Evolutionary conservation across 1,139 yeast genomes (phyloP), one percentile per base, ranked within the genome.

Genomic region (Magnusiomyces fungicola): DNA sequence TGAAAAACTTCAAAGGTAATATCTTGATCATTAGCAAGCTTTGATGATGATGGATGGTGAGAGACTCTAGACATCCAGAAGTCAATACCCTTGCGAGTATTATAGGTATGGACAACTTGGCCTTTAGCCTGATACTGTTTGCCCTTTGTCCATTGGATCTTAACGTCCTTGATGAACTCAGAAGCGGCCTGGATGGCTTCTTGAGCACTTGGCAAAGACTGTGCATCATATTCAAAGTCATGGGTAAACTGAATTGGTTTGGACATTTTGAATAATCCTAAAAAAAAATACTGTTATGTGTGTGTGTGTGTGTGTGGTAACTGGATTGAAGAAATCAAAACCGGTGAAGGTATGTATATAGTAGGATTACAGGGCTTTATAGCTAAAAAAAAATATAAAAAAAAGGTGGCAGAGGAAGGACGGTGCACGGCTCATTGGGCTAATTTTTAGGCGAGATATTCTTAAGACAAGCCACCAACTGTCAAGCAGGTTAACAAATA

Each of bases 61-160:
- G 77, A 71, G 3, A 65, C 65, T 19, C 80, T 66, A 5, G 76
- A 69, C 52, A 72, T 64, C 80, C 80, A 76, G 55, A 66, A 72
- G 40, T 73, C 74, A 2, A 61, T 60, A n/a, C 61, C 65, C 27
- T 58, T 55, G 6, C 66, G 63, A 4, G 65, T 59, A 37, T 67
- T 62, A 57, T 66, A 74, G 0, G 76, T 70, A 27, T 69, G 66
- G 7, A 73, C 75, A 22, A 30, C 52, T 47, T 43, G 47, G 9
- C 53, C 54, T 16, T 18, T 9, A 9, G 27, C 44, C 24, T 53
- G 53, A 46, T 53, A 55, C 33, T 49, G 49, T 30, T 56, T 56
- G 30, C 62, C 61, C 50, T 55, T 55, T 24, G 49, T 50, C 63
- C 63, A 60, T n/a, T 49, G 38, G 25, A 45, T 34, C 38, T 54